phyloP scores from a whole-genome alignment of 2,329 filamentous ascomycete species.

The Fusarium marasasianum region DNA sequence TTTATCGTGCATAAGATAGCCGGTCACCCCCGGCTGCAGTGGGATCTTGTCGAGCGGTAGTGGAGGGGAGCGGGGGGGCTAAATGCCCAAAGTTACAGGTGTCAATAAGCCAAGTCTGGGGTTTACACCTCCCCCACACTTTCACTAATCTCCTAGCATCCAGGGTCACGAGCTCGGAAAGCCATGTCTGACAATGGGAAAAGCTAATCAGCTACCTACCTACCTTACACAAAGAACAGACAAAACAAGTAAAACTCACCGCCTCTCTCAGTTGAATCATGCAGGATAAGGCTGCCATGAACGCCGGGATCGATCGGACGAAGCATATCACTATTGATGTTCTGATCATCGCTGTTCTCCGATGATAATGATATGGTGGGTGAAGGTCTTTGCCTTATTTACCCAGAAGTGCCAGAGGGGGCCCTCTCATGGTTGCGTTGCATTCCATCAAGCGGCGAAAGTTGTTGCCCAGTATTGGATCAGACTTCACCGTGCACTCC shows the following conservation, averaged over 20 bases:
- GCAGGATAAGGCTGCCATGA: background rate
- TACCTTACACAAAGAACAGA: background rate
- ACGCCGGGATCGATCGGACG: conserved; percentile 9
- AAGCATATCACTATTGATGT: background rate
- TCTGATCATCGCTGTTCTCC: conserved; percentile 23
- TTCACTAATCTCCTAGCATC: background rate
- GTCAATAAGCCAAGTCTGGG: conserved; percentile 22
- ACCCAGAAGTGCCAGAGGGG: conserved; percentile 10
- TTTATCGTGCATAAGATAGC: conserved; percentile 28
- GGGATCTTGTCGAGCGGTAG: conserved; percentile 13
- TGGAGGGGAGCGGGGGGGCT: background rate
- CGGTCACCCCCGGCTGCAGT: conserved; percentile 25
- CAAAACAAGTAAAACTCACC: conserved; percentile 15
- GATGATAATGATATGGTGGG: conserved; percentile 12
- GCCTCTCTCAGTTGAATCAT: conserved; percentile 19
- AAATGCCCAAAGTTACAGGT: conserved; percentile 6
- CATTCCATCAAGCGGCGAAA: conserved; percentile 21
- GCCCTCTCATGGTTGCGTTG: conserved; percentile 9
- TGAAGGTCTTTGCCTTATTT: conserved; percentile 25
- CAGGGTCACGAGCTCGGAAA: conserved; percentile 13
- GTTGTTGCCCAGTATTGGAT: conserved; percentile 1
- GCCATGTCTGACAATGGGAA: conserved; percentile 6
- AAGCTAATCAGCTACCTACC: background rate
- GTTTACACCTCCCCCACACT: conserved; percentile 31
- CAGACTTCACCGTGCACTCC: conserved; percentile 1